Base-by-base conservation (phyloP, 225 moss, liverwort and hornwort species). In the Physcomitrellopsis africana region DNA sequence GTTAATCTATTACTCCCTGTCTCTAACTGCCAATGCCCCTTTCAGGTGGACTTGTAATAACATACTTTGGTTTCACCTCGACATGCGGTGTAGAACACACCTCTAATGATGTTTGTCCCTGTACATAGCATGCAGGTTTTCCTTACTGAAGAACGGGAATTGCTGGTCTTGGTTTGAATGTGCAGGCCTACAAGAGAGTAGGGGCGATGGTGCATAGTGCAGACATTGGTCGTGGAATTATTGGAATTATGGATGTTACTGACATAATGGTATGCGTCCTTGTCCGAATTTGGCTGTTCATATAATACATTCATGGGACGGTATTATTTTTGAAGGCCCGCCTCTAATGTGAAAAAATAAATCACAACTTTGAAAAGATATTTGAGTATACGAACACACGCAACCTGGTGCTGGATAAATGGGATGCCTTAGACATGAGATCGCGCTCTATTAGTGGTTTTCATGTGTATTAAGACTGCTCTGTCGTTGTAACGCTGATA, bases 171-270 rank as follows among this genome's bases (percentile, higher is more conserved):
- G 65, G 11, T 18, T 51, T 63, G 44, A 71, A 10, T 76, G 61
- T 74, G 49, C 76, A 87, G 92, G 94, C 92, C 11, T 96, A 92
- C 61, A 92, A 82, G 84, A 82, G 96, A 77, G 96, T 94, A 26
- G 96, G 94, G 27, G 82, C 82, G 70, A 94, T 92, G 91, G 80
- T 92, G 32, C 94, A 94, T 45, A 92, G 91, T 83, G 92, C 92
- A 53, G 92, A 94, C 63, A 59, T 79, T 68, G 96, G 96, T 44
- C 90, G 88, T 51, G 96, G 96, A 70, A 67, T 96, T 17, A 86
- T 96, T 49, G 96, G 96, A 51, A 92, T 96, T 23, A 91, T 96
- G 68, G 96, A 96, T 80, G 88, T 92, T 1, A 96, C 92, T 14
- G 72, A 85, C 27, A 65, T 92, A 45, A 91, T 92, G 96, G 96